Percentiles rank a stretch among this genome's conserved stretches.
phyloP scores from a whole-genome alignment of 2,329 filamentous ascomycete genomes.

The Ascochyta rabiei region DNA sequence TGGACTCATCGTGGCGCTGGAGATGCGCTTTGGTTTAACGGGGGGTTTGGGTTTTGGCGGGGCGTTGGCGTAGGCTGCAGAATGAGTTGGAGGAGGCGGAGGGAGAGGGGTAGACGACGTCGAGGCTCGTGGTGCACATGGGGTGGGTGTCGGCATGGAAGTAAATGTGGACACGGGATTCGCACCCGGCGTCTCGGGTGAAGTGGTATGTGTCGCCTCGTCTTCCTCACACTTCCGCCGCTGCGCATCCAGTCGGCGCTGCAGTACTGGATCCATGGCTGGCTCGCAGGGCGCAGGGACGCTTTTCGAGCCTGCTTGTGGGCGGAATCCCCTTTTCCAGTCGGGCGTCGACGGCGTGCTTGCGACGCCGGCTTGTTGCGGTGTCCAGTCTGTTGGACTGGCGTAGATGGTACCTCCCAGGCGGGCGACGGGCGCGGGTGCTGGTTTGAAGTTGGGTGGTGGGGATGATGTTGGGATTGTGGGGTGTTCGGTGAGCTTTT shows the following conservation, averaged over 20 bases:
- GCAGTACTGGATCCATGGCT: conserved; percentile 12
- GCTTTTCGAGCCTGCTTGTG: conserved; percentile 2
- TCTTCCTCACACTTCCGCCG: conserved; percentile 6
- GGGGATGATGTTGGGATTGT: not conserved
- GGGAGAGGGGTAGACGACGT: not conserved
- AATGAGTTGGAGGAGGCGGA: too few relatives aligned
- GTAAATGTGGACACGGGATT: not conserved
- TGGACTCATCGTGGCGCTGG: not conserved
- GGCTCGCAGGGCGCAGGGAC: conserved; percentile 7
- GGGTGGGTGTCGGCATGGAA: not conserved
- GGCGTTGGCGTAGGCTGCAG: too few relatives aligned
- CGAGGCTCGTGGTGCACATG: not conserved
- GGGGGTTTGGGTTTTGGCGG: conserved; percentile 1
- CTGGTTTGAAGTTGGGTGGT: conserved; percentile 11
- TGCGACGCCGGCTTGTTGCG: not conserved
- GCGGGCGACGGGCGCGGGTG: conserved; percentile 25
- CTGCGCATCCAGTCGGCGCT: conserved; percentile 19
- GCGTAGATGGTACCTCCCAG: conserved; percentile 13
- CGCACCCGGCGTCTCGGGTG: too few relatives aligned
- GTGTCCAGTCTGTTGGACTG: conserved; percentile 3
- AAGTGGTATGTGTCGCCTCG: not conserved
- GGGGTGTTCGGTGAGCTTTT: conserved; percentile 20
- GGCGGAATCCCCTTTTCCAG: conserved; percentile 6
- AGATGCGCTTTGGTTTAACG: not conserved
- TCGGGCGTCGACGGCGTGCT: not conserved